These are phyloP conservation scores for Annulohypoxylon stygium DNA, from an alignment of 495 filamentous ascomycete species.

Conservation along the genomic window DNA sequence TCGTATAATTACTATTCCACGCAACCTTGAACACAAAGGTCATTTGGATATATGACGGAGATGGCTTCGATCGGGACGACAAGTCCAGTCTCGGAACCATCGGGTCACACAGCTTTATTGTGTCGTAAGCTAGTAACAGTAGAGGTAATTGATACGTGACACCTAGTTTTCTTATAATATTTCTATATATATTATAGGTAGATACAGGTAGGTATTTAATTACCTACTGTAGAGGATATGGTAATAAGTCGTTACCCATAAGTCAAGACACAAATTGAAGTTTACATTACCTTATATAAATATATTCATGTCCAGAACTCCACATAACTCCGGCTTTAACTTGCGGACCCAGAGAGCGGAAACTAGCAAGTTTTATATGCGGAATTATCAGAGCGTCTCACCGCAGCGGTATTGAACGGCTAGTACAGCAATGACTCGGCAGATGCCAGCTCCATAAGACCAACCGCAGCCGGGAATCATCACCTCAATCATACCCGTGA, in stretches of 20 bases:
- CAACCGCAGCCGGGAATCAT: background rate
- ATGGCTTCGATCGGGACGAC: background rate
- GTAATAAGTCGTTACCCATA: background rate
- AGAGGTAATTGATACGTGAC: background rate
- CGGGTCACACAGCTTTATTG: background rate
- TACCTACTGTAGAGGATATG: background rate
- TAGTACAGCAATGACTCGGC: conserved; percentile 24
- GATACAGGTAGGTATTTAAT: too few relatives aligned
- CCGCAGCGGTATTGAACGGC: conserved; percentile 39
- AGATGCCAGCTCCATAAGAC: background rate
- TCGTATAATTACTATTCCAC: background rate
- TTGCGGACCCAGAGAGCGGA: background rate
- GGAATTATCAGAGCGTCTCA: background rate
- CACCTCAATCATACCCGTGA: conserved; percentile 25
- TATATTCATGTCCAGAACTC: background rate
- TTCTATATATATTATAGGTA: too few relatives aligned
- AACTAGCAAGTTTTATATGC: background rate
- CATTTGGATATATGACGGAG: conserved; percentile 1
- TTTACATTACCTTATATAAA: conserved; percentile 3
- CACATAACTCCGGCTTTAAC: background rate
- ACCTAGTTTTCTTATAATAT: too few relatives aligned
- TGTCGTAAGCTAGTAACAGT: background rate
- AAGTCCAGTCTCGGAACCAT: background rate
- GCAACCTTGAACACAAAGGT: background rate
- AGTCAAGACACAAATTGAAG: background rate